Base-by-base conservation (phyloP, 2,329 filamentous ascomycete species). In the Colletotrichum viniferum region DNA sequence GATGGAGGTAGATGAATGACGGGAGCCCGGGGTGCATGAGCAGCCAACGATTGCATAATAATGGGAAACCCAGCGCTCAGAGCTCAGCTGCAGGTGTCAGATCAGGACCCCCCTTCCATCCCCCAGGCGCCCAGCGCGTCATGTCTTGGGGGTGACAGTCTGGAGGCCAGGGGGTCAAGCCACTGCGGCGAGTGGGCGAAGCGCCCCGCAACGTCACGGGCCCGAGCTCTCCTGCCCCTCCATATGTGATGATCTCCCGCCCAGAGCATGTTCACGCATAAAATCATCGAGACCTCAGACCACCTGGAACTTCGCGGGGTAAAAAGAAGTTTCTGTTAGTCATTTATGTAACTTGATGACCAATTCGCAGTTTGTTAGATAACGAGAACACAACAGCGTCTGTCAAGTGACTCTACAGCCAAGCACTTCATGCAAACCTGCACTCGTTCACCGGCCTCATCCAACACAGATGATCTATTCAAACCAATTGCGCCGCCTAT, bases 201-300 rank as follows among this genome's bases (percentile, higher is more conserved):
- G 52, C 5, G 69, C 63, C 69, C 69, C 56, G 62, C 58, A 76
- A 64, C 64, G 69, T 69, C 64, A 76, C 69, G 69, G 69, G 69
- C 58, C 69, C 48, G 58, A 76, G 73, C 73, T 76, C 26, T 63
- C 60, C 21, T 64, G 48, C 63, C 73, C 73, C 73, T 72, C 69
- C 21, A 61, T 38, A 63, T 69, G 67, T 71, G 60, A 71, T 36
- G 55, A 61, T 55, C 34, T 34, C 55, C 30, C 43, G 60, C 43
- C 43, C 34, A 14, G n/a, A 43, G 60, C 8, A 13, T 18, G 26
- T 5, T n/a, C 32, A 36, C 21, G n/a, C n/a, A 26, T 26, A 18
- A 34, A 56, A 71, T 52, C 60, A 62, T 28, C 8, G 24, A 61
- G 4, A 52, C 61, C 28, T 71, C 52, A 66, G 61, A 16, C 67